A percentile compares a stretch with the other conserved stretches of the same genome.
These are phyloP conservation scores for Aspergillus bertholletiae DNA, from an alignment of 495 filamentous ascomycete genomes.

Conservation along the genomic window DNA sequence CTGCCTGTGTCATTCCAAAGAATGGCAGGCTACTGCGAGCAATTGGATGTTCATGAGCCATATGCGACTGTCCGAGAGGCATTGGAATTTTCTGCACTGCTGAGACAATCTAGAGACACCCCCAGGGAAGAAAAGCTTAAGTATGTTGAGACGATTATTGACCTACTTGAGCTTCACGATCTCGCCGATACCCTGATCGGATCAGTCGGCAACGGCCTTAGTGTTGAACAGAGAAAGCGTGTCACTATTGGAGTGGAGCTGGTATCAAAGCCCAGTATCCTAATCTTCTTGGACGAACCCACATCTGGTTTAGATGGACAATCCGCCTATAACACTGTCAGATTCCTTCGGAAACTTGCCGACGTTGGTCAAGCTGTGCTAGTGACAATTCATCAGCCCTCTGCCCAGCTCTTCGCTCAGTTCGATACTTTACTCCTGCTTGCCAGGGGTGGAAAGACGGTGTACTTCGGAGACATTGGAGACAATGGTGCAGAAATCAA, in stretches of 20 bases:
- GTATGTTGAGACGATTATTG: conserved; percentile 57
- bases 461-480: conserved; percentile 69
- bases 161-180: conserved; percentile 55
- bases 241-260: conserved; percentile 69
- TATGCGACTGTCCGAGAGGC: conserved; percentile 61
- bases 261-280: conserved; percentile 59
- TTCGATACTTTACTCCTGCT: conserved; percentile 72
- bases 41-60: conserved; percentile 58
- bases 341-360: conserved; percentile 63
- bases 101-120: conserved; percentile 50
- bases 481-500: conserved; percentile 47
- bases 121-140: conserved; percentile 54
- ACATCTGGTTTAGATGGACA: conserved; percentile 67
- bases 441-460: conserved; percentile 63
- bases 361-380: conserved; percentile 66
- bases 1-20: conserved; percentile 82
- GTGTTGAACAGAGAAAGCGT: conserved; percentile 60
- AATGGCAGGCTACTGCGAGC: conserved; percentile 55
- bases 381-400: conserved; percentile 78
- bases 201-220: conserved; percentile 47
- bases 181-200: conserved; percentile 54
- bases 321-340: conserved; percentile 61
- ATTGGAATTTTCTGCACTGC: conserved; percentile 53
- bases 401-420: conserved; percentile 64
- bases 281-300: conserved; percentile 77